Base-by-base conservation (phyloP, 2,329 filamentous ascomycete genomes). In the Teratosphaeria zuluensis region DNA sequence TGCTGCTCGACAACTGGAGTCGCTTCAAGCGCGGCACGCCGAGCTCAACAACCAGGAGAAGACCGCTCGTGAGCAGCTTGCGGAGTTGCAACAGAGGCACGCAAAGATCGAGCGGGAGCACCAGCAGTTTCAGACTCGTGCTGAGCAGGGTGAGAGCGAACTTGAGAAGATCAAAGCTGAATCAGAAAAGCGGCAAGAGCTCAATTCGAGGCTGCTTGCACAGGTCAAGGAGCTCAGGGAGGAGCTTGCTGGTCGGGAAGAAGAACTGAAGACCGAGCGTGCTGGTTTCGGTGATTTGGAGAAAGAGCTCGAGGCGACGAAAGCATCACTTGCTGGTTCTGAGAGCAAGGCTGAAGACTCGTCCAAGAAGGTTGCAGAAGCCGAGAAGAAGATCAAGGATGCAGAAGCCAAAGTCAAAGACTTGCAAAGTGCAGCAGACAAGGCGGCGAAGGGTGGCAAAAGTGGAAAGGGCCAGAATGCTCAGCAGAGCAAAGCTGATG, bases 101-200 rank as follows among this genome's bases (percentile, higher is more conserved):
- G 54, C 35, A 8, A 57, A 59, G 28, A 51, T 64, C 48, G 57
- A 42, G 32, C 53, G 24, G 56, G 56, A 65, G 35, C 58, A 65
- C 42, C 28, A 61, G 8, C 35, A 52, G 19, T n/a, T 65, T 35
- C 51, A 62, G 51, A 56, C 60, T 16, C 60, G 59, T 16, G 54
- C 53, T 9, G 54, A 59, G 24, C 61, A 67, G 35, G 53, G 59
- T 9, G 62, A 68, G 51, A 59, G 62, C 2, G 66, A 69, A 4
- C 32, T 66, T 14, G 62, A 65, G 16, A 56, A 53, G 21, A 60
- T 63, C 28, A 62, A 64, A 32, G 63, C 57, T 24, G 65, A 68
- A 54, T 56, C 74, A 19, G 74, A 79, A 51, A 77, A 80, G 21
- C 72, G 75, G 21, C 76, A 79, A n/a, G 66, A 67, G 32, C 66